phyloP scores from a whole-genome alignment of 441 rosid genomes.

The Daphne laureola region DNA sequence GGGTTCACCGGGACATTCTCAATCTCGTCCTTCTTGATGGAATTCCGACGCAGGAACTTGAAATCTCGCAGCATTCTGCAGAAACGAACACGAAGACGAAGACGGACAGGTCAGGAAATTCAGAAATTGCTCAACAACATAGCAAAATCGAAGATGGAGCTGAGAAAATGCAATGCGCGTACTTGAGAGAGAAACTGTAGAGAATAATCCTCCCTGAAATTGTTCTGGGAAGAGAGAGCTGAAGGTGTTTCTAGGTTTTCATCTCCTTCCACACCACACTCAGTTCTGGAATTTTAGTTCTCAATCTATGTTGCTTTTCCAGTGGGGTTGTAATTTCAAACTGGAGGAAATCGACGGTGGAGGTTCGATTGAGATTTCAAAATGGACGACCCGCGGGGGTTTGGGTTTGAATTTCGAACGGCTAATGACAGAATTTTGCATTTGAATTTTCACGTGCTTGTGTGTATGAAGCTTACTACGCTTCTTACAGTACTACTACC shows the following conservation, averaged over 20 bases:
- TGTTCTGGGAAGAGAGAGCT: constrained; percentile 5
- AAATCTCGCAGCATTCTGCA: constrained; percentile 64
- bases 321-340: constrained; percentile 7
- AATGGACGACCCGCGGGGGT: constrained; percentile 30
- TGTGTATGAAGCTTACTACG: too few species aligned
- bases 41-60: constrained; percentile 56
- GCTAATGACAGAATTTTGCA: too few species aligned
- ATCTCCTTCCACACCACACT: constrained; percentile 9
- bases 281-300: neutral
- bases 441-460: too few species aligned
- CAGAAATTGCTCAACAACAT: neutral
- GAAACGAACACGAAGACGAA: neutral
- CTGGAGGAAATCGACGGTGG: constrained; percentile 40
- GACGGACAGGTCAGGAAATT: constrained; percentile 2
- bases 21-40: constrained; percentile 52
- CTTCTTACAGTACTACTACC: too few species aligned
- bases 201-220: constrained; percentile 32
- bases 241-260: too few species aligned
- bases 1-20: constrained; percentile 74
- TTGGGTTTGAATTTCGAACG: constrained; percentile 63
- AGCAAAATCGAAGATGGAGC: neutral
- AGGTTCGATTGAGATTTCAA: constrained; percentile 37
- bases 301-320: neutral
- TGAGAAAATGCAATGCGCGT: neutral
- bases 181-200: constrained; percentile 48